Base-by-base conservation (phyloP, 176 grass and related monocot genomes). In the Oryza nivara region DNA sequence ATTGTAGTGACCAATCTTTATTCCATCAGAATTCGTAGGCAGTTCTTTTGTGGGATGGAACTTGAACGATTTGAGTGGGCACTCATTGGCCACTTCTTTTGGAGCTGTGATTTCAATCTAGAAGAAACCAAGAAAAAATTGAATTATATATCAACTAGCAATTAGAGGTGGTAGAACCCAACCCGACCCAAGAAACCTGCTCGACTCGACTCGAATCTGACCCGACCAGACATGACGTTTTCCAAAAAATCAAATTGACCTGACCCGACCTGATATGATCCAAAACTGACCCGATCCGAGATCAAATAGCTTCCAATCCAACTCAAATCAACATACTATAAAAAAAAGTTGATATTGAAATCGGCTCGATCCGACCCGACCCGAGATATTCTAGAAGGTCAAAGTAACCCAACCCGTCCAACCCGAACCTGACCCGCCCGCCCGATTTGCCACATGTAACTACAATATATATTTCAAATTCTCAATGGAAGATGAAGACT, bases 1-100 rank as follows among this genome's bases (percentile, higher is more conserved):
- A 48, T 92, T 84, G 11, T 25, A 22, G 61, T 92, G 28, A 41
- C 91, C 91, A 19, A 44, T 84, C 32, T 66, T 81, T 68, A 92
- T 92, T 77, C 44, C 75, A 19, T 87, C 80, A 12, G 67, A 44
- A 65, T 84, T n/a, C 1, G 84, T 92, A 20, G 80, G 75, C 3
- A 84, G 82, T n/a, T 89, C 71, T 77, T 89, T 92, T 38, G 87
- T 92, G 13, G n/a, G 38, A 6, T 61, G 51, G 84, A 92, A 92
- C 70, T 80, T 86, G 65, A 92, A 92, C 16, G 87, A 89, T 64
- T 87, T 92, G 32, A 92, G 76, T n/a, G 89, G 91, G 70, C 91
- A 92, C 68, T 86, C 32, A 45, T 60, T 79, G 3, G 83, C 91
- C 47, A 92, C 91, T 68, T 84, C 30, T n/a, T 61, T 7, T 47